A percentile compares a stretch with the other conserved stretches of the same genome.
Conservation (phyloP, 2,329 filamentous ascomycete species). For the Cordyceps cicadae region DNA sequence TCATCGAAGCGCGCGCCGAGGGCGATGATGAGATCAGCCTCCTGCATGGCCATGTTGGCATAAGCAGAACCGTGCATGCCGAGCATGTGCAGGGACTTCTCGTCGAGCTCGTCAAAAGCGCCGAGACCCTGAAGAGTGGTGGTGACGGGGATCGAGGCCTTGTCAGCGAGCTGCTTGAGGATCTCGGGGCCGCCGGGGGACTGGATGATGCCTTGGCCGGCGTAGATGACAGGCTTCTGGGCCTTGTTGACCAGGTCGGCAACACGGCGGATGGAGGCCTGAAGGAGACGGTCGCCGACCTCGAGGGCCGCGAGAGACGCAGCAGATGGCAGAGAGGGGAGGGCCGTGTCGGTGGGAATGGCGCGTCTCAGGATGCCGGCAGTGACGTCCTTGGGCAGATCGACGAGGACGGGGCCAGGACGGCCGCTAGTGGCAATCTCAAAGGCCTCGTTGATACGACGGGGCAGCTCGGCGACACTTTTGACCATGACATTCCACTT, state of each 20-base stretch:
- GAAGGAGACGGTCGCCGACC: slow-evolving; percentile 61
- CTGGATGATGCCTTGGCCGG: slow-evolving; percentile 80
- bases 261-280: slow-evolving; percentile 65
- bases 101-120: slow-evolving; percentile 83
- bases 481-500: slow-evolving; percentile 99
- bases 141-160: slow-evolving; percentile 85
- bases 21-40: slow-evolving; percentile 91
- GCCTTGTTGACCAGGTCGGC: slow-evolving; percentile 77
- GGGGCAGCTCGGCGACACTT: slow-evolving; percentile 84
- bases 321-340: slow-evolving; percentile 76
- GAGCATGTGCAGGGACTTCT: slow-evolving; percentile 94
- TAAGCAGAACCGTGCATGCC: slow-evolving; percentile 98
- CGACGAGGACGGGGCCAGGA: slow-evolving; percentile 89
- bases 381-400: slow-evolving; percentile 94
- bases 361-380: slow-evolving; percentile 73
- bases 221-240: slow-evolving; percentile 93
- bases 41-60: slow-evolving; percentile 96
- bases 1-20: slow-evolving; percentile 93
- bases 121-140: slow-evolving; percentile 93
- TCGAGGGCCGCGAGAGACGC: slow-evolving; percentile 76
- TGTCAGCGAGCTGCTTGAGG: slow-evolving; percentile 80
- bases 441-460: slow-evolving; percentile 94
- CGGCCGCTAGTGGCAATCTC: slow-evolving; percentile 93
- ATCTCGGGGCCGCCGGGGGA: slow-evolving; percentile 70
- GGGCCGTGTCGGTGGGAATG: slow-evolving; percentile 66